Evolutionary conservation across 2,329 filamentous ascomycete genomes (phyloP).

Genomic region (Fusarium oligoseptatum): DNA sequence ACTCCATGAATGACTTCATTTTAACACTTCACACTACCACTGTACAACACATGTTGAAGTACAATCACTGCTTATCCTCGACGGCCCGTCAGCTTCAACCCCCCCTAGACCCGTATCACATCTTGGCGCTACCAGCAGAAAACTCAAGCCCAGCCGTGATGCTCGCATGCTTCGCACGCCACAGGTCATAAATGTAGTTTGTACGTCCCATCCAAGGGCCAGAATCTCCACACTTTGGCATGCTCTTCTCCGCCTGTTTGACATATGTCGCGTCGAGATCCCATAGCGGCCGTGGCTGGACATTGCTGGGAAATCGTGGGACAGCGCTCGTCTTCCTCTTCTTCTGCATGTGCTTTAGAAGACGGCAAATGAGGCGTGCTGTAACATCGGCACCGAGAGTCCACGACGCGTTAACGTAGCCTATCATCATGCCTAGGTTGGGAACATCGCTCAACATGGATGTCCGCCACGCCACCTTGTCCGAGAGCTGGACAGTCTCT

Average conservation of each 20-base stretch:
- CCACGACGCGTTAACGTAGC: slow-evolving; percentile 72
- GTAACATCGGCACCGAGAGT: slow-evolving; percentile 71
- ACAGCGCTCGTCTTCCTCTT: slow-evolving; percentile 51
- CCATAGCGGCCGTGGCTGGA: neutral
- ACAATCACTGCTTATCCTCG: neutral
- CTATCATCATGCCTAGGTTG: slow-evolving; percentile 69
- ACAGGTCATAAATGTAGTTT: neutral
- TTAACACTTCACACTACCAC: neutral
- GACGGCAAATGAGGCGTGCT: slow-evolving; percentile 59
- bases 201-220: neutral
- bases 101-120: neutral
- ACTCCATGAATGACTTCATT: neutral
- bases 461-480: slow-evolving; percentile 68
- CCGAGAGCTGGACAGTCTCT: slow-evolving; percentile 54
- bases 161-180: neutral
- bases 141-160: neutral
- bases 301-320: neutral
- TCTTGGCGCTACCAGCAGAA: neutral
- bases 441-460: slow-evolving; percentile 73
- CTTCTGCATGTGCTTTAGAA: slow-evolving; percentile 55
- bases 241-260: neutral
- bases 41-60: neutral
- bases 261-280: neutral
- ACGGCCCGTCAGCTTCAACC: neutral
- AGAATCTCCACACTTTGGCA: neutral